These are phyloP conservation scores for Neurospora sp. DNA, from an alignment of 495 filamentous ascomycete genomes.

Conservation along the genomic window DNA sequence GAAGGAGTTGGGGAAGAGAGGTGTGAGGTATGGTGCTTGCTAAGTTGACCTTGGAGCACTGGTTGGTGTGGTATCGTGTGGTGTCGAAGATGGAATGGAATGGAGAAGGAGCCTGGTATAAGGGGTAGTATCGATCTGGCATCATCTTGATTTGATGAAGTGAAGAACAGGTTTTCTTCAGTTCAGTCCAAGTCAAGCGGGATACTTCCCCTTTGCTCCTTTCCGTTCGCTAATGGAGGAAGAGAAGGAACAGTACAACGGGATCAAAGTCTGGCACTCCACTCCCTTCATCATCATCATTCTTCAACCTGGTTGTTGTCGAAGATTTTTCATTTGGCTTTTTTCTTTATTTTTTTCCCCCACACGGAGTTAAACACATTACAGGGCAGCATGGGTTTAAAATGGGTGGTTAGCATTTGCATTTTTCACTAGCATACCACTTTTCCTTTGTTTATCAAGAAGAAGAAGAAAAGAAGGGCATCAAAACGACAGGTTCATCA, in stretches of 20 bases:
- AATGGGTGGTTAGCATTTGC: background rate
- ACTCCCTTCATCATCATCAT: background rate
- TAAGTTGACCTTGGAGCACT: conserved; percentile 9
- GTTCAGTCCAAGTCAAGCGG: background rate
- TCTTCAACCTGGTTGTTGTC: background rate
- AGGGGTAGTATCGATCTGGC: background rate
- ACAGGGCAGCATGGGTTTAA: background rate
- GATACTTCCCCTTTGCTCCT: background rate
- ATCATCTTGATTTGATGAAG: background rate
- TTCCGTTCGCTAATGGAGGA: background rate
- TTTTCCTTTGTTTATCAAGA: background rate
- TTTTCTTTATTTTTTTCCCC: background rate
- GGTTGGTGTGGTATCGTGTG: background rate
- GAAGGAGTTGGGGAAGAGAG: conserved; percentile 48
- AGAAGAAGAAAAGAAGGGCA: background rate
- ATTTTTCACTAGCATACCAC: background rate
- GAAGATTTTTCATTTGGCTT: background rate
- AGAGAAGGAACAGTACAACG: background rate
- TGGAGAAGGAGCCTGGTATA: background rate
- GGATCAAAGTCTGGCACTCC: background rate
- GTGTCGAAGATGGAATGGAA: background rate
- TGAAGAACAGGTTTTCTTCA: background rate
- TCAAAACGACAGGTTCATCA: background rate
- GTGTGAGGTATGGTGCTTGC: conserved; percentile 40
- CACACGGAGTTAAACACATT: background rate